Base-by-base conservation (phyloP, 2,329 filamentous ascomycete species). In the Pleoardoris graminearum region DNA sequence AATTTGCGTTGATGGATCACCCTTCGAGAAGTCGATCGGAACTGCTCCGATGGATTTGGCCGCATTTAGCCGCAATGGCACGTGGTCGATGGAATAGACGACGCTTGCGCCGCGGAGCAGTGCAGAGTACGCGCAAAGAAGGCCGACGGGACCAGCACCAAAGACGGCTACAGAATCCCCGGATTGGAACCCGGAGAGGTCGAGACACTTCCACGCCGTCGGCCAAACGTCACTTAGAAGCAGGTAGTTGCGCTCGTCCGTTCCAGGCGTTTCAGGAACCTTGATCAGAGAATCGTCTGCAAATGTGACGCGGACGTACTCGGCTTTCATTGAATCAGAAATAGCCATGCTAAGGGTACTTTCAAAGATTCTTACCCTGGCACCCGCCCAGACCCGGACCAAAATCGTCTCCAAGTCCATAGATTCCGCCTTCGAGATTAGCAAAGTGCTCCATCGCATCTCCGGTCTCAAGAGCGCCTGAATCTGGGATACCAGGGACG, bases 51-150 rank as follows among this genome's bases (percentile, higher is more conserved):
- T 66, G 4, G 58, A 61, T 4, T 54, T 57, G 1, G 68, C 71
- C 7, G 55, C 52, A 1, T 57, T 61, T 7, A 73, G 50, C 4
- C 59, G 51, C 0, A 7, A 12, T 21, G 48, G 44, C 6, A 60
- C 27, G n/a, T 51, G 38, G 22, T 75, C 72, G 21, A 74, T 60
- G n/a, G 54, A 51, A 51, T 70, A 75, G 4, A 74, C 69, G 4
- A 49, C 54, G 3, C 55, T 56, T 10, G 70, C 71, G 10, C 71
- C 71, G 2, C 71, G 61, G 3, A 74, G 50, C 3, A 68, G 37
- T 0, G 71, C 71, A 1, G 68, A 69, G 48, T 73, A 71, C 1
- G 69, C 67, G 57, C 37, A 59, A 45, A 50, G 37, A 19, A 62
- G 50, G 25, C 58, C 51, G n/a, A 74, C 67, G 0, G 58, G 58